Base-by-base conservation (phyloP, 2,329 filamentous ascomycete genomes). In the Zasmidium citrigriseum region DNA sequence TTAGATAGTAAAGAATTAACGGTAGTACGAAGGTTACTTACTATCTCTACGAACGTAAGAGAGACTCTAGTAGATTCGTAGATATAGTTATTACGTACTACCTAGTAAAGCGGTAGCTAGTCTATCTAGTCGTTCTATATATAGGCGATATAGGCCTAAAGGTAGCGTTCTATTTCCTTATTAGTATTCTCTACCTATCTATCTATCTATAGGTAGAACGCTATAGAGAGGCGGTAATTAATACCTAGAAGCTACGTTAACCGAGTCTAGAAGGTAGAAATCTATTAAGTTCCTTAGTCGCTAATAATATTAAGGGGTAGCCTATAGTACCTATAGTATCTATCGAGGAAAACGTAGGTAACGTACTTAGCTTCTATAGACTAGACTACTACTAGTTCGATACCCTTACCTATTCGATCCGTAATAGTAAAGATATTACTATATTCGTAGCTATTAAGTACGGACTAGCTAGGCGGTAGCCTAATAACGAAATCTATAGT, bases 101-200 rank as follows among this genome's bases (percentile, higher is more conserved):
- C n/a, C n/a, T n/a, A n/a, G n/a, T n/a, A n/a, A n/a, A n/a, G n/a
- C n/a, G n/a, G n/a, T 41, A 52, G 10, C 50, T 52, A 52, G 16
- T 44, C 18, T 3, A 22, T 14, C 50, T 52, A 52, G 50, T 52
- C 50, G 50, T 52, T 22, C 18, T 52, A 52, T 23, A 23, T 10
- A n/a, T 52, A 52, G 50, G 4, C 21, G 23, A 41, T 16, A 21
- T 21, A 41, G 4, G 21, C 5, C 11, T 21, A 27, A 2, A 41
- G 27, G 29, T 52, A 52, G 10, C 10, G 4, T 24, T 52, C 50
- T 52, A 52, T 52, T 7, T 3, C 16, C 34, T 52, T 41, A 24
- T 52, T 52, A 2, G 50, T 52, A 41, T 44, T 41, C 50, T 52
- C 27, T 7, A 27, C 41, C 29, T 52, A 24, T 38, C 50, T 47